Conservation (phyloP, 2,329 filamentous ascomycete genomes). For the Aureobasidium sp. region DNA sequence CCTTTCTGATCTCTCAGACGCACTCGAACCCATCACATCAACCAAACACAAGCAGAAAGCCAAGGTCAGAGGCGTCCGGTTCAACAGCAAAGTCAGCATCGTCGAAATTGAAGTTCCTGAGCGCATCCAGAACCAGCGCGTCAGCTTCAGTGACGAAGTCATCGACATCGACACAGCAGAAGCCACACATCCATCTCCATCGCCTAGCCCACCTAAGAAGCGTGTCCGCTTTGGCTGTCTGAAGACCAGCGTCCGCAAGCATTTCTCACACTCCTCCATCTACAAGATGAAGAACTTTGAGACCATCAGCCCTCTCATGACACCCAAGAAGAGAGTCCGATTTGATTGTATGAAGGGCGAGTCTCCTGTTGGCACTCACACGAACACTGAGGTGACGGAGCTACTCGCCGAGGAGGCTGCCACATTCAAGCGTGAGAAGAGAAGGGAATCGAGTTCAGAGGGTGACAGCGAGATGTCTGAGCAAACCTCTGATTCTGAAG, state of each 20-base stretch:
- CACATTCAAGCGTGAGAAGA: constrained; percentile 9
- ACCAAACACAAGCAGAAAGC: background rate
- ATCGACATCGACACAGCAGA: constrained; percentile 9
- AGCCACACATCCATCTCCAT: background rate
- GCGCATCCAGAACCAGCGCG: background rate
- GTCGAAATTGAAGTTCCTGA: background rate
- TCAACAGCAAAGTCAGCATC: constrained; percentile 5
- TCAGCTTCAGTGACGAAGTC: constrained; percentile 8
- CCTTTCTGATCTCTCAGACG: background rate
- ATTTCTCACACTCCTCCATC: constrained; percentile 2
- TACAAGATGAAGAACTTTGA: constrained; percentile 10
- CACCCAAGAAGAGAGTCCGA: constrained; percentile 4
- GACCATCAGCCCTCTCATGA: constrained; percentile 4
- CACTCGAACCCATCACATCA: background rate
- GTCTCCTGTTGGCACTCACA: background rate
- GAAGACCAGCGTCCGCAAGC: background rate
- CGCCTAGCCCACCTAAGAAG: background rate
- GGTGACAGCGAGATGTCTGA: background rate
- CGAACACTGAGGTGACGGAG: background rate
- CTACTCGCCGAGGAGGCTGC: constrained; percentile 2
- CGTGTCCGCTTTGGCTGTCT: constrained; percentile 10
- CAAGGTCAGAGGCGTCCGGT: constrained; percentile 1
- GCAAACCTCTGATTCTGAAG: background rate
- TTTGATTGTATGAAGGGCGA: constrained; percentile 9
- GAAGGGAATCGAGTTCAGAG: background rate